Percentiles rank a stretch among this genome's conserved stretches.
Evolutionary conservation across 148 eudicot genomes (phyloP).

Genomic region (Silene conica): DNA sequence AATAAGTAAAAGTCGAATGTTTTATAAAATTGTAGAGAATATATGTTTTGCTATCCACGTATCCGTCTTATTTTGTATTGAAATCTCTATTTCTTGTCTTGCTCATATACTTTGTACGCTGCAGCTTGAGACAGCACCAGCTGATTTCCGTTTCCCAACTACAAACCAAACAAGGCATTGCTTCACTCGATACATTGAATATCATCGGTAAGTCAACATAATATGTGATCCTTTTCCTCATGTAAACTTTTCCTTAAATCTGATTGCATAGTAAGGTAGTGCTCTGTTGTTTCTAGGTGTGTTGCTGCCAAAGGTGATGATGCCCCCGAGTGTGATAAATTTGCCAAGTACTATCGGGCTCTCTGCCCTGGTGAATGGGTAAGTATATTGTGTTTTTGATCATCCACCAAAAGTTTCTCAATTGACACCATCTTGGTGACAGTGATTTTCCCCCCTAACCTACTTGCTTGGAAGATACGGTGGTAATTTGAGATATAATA

Average conservation of each 20-base stretch:
- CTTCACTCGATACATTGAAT: slow-evolving; percentile 89
- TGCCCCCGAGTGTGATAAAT: slow-evolving; percentile 57
- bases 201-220: slow-evolving; percentile 58
- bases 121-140: slow-evolving; percentile 94
- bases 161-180: slow-evolving; percentile 95
- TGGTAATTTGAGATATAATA: background rate
- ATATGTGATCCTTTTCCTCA: background rate
- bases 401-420: background rate
- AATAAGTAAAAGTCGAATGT: background rate
- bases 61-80: background rate
- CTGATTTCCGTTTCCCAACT: slow-evolving; percentile 93
- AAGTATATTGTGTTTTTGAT: slow-evolving; percentile 4
- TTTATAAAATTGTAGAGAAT: background rate
- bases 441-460: background rate
- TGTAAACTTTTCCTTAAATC: background rate
- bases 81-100: background rate
- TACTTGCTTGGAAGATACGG: background rate
- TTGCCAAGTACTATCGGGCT: slow-evolving; percentile 51
- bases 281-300: slow-evolving; percentile 27
- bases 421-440: background rate
- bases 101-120: slow-evolving; percentile 17
- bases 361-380: slow-evolving; percentile 71
- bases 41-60: slow-evolving; percentile 3
- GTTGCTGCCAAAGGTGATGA: slow-evolving; percentile 53
- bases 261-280: slow-evolving; percentile 5